Percentiles rank a stretch among this genome's conserved stretches.
Evolutionary conservation across 192 early-diverging fungal species (phyloP).

Genomic region (Oehlia diaphana): DNA sequence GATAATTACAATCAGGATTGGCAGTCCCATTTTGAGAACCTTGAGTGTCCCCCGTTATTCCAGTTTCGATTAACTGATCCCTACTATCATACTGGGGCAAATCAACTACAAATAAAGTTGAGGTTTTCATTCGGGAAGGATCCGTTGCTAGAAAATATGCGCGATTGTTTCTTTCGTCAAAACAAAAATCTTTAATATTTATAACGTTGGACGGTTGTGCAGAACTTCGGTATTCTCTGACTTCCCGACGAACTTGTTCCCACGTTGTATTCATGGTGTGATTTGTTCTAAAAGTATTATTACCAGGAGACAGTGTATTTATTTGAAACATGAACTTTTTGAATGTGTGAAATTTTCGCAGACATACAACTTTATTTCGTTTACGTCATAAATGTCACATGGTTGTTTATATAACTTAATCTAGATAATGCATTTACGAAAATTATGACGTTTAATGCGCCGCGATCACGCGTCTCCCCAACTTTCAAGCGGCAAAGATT

Average conservation of each 20-base stretch:
- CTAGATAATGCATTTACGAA: neutral
- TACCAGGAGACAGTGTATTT: neutral
- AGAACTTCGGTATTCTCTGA: conserved; percentile 50
- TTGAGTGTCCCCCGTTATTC: neutral
- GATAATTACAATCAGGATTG: neutral
- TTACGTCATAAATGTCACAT: neutral
- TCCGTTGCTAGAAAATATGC: conserved; percentile 59
- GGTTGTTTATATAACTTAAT: neutral
- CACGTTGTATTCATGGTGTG: conserved; percentile 37
- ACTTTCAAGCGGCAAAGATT: too few species aligned
- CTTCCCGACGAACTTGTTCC: conserved; percentile 59
- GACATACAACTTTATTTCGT: neutral
- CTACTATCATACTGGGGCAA: conserved; percentile 25
- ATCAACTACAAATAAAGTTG: conserved; percentile 46
- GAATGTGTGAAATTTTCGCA: neutral
- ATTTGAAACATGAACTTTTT: neutral
- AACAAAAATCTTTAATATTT: conserved; percentile 53
- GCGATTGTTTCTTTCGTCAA: conserved; percentile 46
- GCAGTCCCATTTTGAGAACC: neutral
- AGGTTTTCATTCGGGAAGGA: conserved; percentile 39
- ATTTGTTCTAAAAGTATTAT: neutral
- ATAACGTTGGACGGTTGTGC: conserved; percentile 44
- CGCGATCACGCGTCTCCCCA: too few species aligned
- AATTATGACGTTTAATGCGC: too few species aligned
- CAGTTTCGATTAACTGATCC: neutral